Percentiles rank a stretch among this genome's conserved stretches.
Evolutionary conservation across 1,284 basidiomycete species (phyloP).

Genomic region (Cryptococcus jaspeensis): DNA sequence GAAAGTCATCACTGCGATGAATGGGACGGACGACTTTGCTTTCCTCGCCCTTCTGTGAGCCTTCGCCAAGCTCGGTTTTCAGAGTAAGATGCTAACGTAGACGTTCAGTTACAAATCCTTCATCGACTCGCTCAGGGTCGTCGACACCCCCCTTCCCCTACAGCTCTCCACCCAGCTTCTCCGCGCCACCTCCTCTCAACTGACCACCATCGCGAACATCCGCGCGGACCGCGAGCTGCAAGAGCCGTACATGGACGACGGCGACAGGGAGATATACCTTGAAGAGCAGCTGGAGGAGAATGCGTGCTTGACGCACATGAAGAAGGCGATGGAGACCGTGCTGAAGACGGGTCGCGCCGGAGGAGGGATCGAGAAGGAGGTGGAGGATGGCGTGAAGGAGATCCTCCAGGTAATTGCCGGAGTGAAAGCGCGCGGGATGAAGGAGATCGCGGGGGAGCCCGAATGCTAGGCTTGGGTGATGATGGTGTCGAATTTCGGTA

Average conservation of each 20-base stretch:
- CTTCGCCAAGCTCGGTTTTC: not conserved
- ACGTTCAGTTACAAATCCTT: conserved; percentile 61
- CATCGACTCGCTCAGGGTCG: conserved; percentile 63
- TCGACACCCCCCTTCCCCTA: conserved; percentile 49
- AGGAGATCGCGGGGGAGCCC: not conserved
- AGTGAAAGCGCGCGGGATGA: conserved; percentile 6
- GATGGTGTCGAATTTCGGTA: not conserved
- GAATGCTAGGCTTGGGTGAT: not conserved
- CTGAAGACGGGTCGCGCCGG: not conserved
- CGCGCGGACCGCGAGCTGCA: conserved; percentile 20
- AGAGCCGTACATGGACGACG: conserved; percentile 27
- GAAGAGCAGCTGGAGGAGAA: conserved; percentile 29
- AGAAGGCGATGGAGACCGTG: conserved; percentile 17
- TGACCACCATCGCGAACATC: conserved; percentile 10
- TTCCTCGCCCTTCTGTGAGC: conserved; percentile 68
- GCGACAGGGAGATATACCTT: conserved; percentile 20
- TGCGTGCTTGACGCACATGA: conserved; percentile 18
- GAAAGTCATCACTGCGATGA: conserved; percentile 66
- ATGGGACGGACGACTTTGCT: conserved; percentile 65
- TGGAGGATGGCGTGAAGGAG: conserved; percentile 1
- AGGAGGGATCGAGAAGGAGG: not conserved
- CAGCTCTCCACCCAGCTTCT: conserved; percentile 13
- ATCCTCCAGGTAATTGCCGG: conserved; percentile 3
- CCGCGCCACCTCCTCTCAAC: conserved; percentile 11
- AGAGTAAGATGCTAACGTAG: not conserved